phyloP scores from a whole-genome alignment of 768 basidiomycete species.

The Mycena latifolia region DNA sequence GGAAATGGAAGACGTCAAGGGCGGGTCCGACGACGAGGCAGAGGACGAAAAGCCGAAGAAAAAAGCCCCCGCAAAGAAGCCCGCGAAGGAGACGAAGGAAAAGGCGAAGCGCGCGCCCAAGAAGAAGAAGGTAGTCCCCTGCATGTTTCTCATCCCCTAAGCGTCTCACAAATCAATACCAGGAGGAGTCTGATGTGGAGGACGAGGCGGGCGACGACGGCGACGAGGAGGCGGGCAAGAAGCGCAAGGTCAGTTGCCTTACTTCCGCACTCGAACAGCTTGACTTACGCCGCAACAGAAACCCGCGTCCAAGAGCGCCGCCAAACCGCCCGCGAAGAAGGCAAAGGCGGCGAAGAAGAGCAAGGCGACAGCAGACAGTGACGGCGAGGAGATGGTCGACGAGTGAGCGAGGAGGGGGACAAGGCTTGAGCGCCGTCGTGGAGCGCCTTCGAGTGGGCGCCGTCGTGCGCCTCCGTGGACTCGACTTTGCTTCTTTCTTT shows the following conservation, averaged over 20 bases:
- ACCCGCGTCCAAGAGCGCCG: conserved; percentile 52
- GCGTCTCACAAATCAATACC: conserved; percentile 5
- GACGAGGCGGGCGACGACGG: conserved; percentile 58
- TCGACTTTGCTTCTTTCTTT: no score
- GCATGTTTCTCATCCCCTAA: not conserved
- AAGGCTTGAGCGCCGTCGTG: not conserved
- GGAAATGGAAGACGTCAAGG: conserved; percentile 44
- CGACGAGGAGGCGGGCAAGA: conserved; percentile 65
- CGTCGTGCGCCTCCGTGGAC: no score
- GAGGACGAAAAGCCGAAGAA: conserved; percentile 65
- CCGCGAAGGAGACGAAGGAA: conserved; percentile 55
- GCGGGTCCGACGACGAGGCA: conserved; percentile 32
- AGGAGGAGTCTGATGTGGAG: conserved; percentile 48
- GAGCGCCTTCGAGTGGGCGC: no score
- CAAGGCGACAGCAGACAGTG: conserved; percentile 15
- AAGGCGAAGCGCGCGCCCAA: conserved; percentile 46
- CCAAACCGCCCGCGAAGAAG: conserved; percentile 64
- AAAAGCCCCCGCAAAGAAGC: conserved; percentile 54
- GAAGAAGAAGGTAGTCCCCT: conserved; percentile 53
- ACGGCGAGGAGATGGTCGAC: no score
- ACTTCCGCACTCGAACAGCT: not conserved
- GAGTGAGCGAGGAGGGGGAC: conserved; percentile 16
- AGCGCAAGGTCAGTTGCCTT: conserved; percentile 70
- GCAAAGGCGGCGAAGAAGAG: conserved; percentile 48
- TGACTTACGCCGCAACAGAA: conserved; percentile 45